phyloP scores from a whole-genome alignment of 306 rosid genomes.

The Lathyrus aphaca region DNA sequence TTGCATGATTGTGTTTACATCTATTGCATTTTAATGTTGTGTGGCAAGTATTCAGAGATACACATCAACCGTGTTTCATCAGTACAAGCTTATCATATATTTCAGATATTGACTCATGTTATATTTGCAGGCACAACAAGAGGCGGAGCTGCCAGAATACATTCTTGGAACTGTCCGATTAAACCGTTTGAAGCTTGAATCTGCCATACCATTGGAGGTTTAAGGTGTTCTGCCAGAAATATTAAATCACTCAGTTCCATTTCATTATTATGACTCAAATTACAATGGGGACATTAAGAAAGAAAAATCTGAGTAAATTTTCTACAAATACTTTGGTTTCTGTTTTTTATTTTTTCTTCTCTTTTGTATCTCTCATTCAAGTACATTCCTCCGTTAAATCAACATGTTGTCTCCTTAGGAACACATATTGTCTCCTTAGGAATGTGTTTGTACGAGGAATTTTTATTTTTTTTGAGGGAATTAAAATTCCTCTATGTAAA shows the following conservation, averaged over 20 bases:
- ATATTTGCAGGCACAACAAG: constrained; percentile 77
- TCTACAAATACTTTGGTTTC: constrained; percentile 19
- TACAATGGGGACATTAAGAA: too few relatives aligned
- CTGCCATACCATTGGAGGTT: constrained; percentile 63
- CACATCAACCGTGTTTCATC: not conserved
- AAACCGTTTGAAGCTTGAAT: constrained; percentile 72
- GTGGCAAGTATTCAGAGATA: not conserved
- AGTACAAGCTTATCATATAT: constrained; percentile 7
- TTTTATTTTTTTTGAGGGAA: too few relatives aligned
- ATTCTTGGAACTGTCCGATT: constrained; percentile 92
- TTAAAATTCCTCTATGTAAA: too few relatives aligned
- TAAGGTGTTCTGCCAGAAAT: constrained; percentile 44
- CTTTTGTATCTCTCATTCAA: not conserved
- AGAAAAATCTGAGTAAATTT: constrained; percentile 29
- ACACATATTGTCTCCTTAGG: not conserved
- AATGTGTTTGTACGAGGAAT: too few relatives aligned
- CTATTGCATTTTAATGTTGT: constrained; percentile 17
- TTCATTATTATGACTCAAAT: constrained; percentile 12
- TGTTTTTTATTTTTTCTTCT: not conserved
- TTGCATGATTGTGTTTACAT: constrained; percentile 22
- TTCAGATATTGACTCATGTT: constrained; percentile 32
- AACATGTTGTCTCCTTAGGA: not conserved
- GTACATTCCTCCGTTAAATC: constrained; percentile 14
- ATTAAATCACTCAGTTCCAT: constrained; percentile 10
- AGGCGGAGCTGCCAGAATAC: constrained; percentile 83